Evolutionary conservation across 306 rosid genomes (phyloP), one percentile per base, ranked within the genome.

Genomic region (Sophora flavescens): DNA sequence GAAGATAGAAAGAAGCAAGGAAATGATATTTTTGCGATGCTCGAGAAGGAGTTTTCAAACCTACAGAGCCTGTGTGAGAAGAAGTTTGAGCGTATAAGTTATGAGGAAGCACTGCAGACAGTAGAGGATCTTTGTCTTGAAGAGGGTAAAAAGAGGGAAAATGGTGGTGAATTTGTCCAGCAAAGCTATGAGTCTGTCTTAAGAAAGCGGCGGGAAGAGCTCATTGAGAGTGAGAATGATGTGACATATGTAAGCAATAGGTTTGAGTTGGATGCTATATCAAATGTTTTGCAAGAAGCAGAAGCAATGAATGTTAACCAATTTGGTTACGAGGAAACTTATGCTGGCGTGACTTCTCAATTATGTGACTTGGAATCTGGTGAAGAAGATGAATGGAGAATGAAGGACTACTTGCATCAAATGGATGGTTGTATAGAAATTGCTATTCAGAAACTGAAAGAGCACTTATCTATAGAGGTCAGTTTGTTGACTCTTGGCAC

Each of bases 401-500:
- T 88, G 71, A 94, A 89, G 84, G 93, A 90, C 75, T 85, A 86
- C 84, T 76, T 87, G 84, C 92, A 84, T 71, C 96, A 84, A 85
- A 91, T 83, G 84, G 97, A 95, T 80, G 82, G 87, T 59, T 87
- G 90, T 79, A 79, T 95, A 68, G 97, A 90, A 89, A 76, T 80
- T 84, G 91, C 93, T 54, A 87, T 95, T 82, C 97, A 88, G 87
- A 92, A 89, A 78, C 90, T 82, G 87, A 96, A 93, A 80, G 98
- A 92, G 79, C 93, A 86, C 39, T 74, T 89, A 79, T 83, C 90
- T 81, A 70, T 93, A 51, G 99, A 96, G 98, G 99, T 91, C 66
- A 67, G 92, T 69, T 72, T 71, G 47, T 75, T 48, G 66, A 26
- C 70, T 80, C 59, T 70, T 58, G 68, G 61, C 56, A 67, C 57